Base-by-base conservation (phyloP, 2,329 filamentous ascomycete species). In the Nemania abortiva region DNA sequence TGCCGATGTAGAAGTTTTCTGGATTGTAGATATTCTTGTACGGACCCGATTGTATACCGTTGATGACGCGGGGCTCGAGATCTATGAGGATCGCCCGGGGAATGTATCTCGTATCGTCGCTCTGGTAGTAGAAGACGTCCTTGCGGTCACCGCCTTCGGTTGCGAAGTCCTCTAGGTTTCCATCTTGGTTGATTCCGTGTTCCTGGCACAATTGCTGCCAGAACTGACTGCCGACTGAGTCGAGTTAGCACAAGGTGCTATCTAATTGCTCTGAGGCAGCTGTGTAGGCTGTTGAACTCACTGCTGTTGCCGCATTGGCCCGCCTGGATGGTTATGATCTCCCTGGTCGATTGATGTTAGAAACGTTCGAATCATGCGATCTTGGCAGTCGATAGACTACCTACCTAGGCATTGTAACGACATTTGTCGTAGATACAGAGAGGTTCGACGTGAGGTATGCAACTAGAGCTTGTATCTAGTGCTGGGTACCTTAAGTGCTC, bases 1-100 rank as follows among this genome's bases (percentile, higher is more conserved):
- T 97, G 76, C 95, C 94, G 62, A 98, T 90, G 80, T 97, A 99
- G 83, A 98, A 98, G 85, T 99, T 99, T 82, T 99, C 96, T 0
- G 96, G 96, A 80, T 99, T 99, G 88, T 99, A 99, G 69, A 99
- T 99, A 81, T 99, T 98, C 81, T 92, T 94, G 85, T 99, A 99
- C 0, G 95, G 91, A 1, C 96, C 94, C 10, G 91, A 92, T 83
- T 98, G 95, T 75, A 99, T 99, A 70, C 90, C 86, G 79, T 98
- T 92, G 78, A 99, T 92, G 72, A 98, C 95, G 73, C 96, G 89
- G 27, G 96, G 96, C 82, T 99, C 96, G 47, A 99, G 86, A 80
- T 99, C 96, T 72, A 99, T 92, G 60, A 99, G 85, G 76, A 99
- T 98, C 56, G 96, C 95, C 79, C 96, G 90, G 11, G 96, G 96